Percentiles rank a stretch among this genome's conserved stretches.
phyloP scores from a whole-genome alignment of 441 rosid species.

The Hura crepitans region DNA sequence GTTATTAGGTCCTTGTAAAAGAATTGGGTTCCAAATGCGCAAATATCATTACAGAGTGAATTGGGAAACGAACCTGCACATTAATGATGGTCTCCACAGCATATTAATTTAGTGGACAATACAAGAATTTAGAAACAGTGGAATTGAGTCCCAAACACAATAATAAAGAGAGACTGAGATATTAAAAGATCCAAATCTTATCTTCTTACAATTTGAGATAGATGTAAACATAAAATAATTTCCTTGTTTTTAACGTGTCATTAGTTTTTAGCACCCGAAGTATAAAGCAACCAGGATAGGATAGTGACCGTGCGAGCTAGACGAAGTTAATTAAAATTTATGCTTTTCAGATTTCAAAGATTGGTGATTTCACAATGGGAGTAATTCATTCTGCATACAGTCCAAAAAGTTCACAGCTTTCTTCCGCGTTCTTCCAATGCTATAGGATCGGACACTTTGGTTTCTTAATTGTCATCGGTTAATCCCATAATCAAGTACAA shows the following conservation, averaged over 20 bases:
- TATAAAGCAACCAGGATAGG: neutral
- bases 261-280: neutral
- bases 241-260: constrained; percentile 3
- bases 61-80: too few relatives aligned
- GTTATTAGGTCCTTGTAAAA: too few relatives aligned
- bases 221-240: constrained; percentile 16
- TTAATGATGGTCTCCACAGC: too few relatives aligned
- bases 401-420: neutral
- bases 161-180: neutral
- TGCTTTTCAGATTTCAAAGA: neutral
- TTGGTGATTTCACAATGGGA: neutral
- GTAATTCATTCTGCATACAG: neutral
- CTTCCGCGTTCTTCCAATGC: neutral
- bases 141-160: too few relatives aligned
- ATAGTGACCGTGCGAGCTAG: constrained; percentile 8
- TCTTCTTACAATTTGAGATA: neutral
- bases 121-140: too few relatives aligned
- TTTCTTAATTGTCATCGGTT: neutral
- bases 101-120: too few relatives aligned
- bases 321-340: neutral
- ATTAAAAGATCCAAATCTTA: neutral
- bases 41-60: too few relatives aligned
- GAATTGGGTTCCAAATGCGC: too few relatives aligned
- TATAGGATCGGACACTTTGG: too few relatives aligned
- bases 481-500: neutral